Conservation (phyloP, 2,329 filamentous ascomycete genomes). For the Ceratocystis albifundus region DNA sequence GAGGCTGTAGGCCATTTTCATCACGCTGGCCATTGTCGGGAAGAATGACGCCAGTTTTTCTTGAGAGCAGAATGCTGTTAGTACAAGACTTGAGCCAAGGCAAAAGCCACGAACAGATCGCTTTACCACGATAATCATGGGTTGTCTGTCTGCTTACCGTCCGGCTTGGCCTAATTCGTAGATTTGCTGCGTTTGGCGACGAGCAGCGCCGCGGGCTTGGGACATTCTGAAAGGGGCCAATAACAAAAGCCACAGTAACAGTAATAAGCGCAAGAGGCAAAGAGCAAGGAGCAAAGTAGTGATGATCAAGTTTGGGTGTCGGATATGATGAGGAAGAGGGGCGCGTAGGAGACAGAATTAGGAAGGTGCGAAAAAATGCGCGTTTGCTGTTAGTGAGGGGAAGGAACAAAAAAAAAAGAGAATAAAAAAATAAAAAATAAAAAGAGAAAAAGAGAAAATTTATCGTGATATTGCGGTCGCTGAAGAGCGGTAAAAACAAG, state of each 20-base stretch:
- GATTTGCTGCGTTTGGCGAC: conserved; percentile 21
- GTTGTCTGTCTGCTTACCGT: conserved; percentile 28
- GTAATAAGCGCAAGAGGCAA: too few species aligned
- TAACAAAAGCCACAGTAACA: too few species aligned
- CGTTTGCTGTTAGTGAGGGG: neutral
- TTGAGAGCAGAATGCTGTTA: conserved; percentile 31
- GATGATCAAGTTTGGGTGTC: neutral
- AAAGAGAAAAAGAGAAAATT: neutral
- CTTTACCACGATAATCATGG: neutral
- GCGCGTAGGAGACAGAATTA: neutral
- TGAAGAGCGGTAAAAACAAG: neutral
- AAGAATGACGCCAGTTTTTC: conserved; percentile 80
- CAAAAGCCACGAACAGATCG: neutral
- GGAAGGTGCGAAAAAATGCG: neutral
- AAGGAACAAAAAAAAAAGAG: neutral
- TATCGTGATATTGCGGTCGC: neutral
- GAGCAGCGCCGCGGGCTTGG: conserved; percentile 17
- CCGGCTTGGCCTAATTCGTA: conserved; percentile 32
- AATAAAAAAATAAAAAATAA: neutral
- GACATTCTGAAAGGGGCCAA: conserved; percentile 12
- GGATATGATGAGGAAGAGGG: neutral
- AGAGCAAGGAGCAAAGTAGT: too few species aligned
- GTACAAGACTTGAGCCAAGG: conserved; percentile 8
- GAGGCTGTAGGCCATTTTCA: conserved; percentile 81
- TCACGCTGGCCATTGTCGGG: conserved; percentile 71